Evolutionary conservation across 768 basidiomycete species (phyloP).

Genomic region (Lyophyllum shimeji): DNA sequence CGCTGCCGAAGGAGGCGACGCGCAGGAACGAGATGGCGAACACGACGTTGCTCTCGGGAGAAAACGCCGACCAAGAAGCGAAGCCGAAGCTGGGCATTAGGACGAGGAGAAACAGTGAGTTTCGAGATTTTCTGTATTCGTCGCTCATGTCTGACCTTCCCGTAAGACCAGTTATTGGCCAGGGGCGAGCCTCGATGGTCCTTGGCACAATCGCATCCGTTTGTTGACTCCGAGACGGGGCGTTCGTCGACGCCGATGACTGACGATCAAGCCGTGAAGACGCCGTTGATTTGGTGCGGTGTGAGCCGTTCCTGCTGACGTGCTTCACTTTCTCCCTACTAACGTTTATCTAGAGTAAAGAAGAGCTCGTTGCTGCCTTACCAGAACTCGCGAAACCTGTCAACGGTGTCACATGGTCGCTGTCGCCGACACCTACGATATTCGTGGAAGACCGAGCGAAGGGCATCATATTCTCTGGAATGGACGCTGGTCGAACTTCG

Average conservation of each 20-base stretch:
- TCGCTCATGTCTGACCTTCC: background rate
- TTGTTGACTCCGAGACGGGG: background rate
- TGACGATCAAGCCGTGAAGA: background rate
- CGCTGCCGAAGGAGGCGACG: background rate
- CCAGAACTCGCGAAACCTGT: conserved; percentile 16
- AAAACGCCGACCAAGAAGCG: background rate
- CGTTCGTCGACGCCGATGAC: background rate
- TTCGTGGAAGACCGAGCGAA: conserved; percentile 6
- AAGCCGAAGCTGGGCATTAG: background rate
- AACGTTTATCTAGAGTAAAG: conserved; percentile 14
- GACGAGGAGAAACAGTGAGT: conserved; percentile 6
- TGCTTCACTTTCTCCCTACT: background rate
- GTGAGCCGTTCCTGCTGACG: conserved; percentile 6
- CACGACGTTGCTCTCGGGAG: background rate
- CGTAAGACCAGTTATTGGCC: conserved; percentile 3
- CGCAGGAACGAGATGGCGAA: background rate
- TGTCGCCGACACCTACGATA: conserved; percentile 13
- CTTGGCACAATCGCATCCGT: background rate
- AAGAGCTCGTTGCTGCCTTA: conserved; percentile 18
- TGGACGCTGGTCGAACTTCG: conserved; percentile 6
- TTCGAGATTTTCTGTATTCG: background rate
- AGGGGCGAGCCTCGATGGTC: conserved; percentile 18
- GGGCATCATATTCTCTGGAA: conserved; percentile 7
- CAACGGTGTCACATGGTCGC: conserved; percentile 19
- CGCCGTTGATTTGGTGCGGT: conserved; percentile 17